Evolutionary conservation across 2,329 filamentous ascomycete genomes (phyloP).

Genomic region (Apiospora hydei): DNA sequence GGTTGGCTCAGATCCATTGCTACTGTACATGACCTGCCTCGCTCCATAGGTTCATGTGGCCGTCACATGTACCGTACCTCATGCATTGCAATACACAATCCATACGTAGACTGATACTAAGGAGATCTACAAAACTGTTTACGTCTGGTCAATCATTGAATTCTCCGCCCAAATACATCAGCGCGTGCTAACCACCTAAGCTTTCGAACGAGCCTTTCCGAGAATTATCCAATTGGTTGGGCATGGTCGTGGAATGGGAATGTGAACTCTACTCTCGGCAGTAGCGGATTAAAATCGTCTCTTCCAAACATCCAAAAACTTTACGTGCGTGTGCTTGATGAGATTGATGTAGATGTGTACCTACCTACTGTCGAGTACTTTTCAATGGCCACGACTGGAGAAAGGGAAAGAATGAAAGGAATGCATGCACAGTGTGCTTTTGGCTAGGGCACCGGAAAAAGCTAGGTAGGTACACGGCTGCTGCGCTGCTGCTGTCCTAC

Average conservation of each 20-base stretch:
- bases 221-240: slow-evolving; percentile 8
- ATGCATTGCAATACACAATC: not conserved
- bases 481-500: not conserved
- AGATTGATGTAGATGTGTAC: not conserved
- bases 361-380: not conserved
- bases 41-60: slow-evolving; percentile 1
- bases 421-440: slow-evolving; percentile 6
- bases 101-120: not conserved
- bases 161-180: not conserved
- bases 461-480: slow-evolving; percentile 6
- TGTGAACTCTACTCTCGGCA: slow-evolving; percentile 13
- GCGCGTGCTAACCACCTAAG: not conserved
- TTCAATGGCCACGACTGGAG: not conserved
- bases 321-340: not conserved
- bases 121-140: slow-evolving; percentile 5
- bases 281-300: not conserved
- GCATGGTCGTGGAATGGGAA: slow-evolving; percentile 9
- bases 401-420: not conserved
- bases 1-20: not conserved
- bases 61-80: not conserved
- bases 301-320: slow-evolving; percentile 12
- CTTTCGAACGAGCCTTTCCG: slow-evolving; percentile 15
- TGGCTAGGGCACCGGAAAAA: not conserved
- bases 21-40: not conserved
- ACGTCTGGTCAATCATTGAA: not conserved